Base-by-base conservation (phyloP, 441 rosid genomes). In the Caryocar brasiliense region DNA sequence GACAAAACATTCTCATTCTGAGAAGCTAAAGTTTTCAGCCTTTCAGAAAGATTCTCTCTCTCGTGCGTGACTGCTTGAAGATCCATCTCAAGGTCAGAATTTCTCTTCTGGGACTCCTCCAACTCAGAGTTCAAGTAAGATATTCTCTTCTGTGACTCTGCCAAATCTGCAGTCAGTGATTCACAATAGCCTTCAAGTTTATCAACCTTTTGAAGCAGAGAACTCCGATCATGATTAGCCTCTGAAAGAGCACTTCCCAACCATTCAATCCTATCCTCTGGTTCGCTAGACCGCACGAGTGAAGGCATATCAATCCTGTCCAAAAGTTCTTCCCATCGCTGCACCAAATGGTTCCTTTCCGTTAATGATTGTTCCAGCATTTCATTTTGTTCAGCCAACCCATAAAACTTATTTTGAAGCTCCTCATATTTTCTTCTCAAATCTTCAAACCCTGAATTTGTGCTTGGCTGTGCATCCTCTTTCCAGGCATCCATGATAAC, bases 331-430 rank as follows among this genome's bases (percentile, higher is more conserved):
- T 94, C 99, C 97, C 95, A 94, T 72, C 85, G 80, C 83, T 87
- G 91, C 55, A 90, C 79, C 74, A 87, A 59, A 35, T 73, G 74
- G 66, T 87, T 90, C 74, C 98, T 87, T 59, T 85, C 88, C 97
- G 80, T 62, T 56, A 94, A 75, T 53, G 99, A 94, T 64, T 87
- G 99, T 63, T 94, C 98, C 65, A 90, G 88, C 99, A 90, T 87
- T 77, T 90, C 99, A 78, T 85, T 94, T 74, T 91, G 95, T 68
- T 94, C 98, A 45, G 98, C 99, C 80, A 90, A 72, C 43, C 90
- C 95, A 74, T 77, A 94, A 70, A 90, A 94, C 72, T 85, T 90
- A 42, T 81, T 75, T 50, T 94, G 86, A 52, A 94, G 88, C 58
- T 94, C 99, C 67, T 94, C 99, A 35, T 71, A 82, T 65, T 87